phyloP scores from a whole-genome alignment of 306 rosid species.

The Casuarina equisetifolia region DNA sequence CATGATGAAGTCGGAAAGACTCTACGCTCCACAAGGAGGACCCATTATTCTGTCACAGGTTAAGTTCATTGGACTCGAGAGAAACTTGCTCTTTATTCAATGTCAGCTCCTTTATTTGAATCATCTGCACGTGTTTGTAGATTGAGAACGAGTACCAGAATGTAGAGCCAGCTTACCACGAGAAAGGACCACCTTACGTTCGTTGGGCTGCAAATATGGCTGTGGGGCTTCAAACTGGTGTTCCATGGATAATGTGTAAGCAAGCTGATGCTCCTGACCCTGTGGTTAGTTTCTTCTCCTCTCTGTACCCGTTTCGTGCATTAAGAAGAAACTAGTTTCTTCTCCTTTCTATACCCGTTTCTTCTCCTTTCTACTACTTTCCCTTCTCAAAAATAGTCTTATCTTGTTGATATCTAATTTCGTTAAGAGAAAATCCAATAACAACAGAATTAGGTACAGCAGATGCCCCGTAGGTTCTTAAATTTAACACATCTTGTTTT shows the following conservation, averaged over 20 bases:
- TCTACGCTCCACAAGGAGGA: slow-evolving; percentile 91
- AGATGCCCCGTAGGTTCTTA: too few species aligned
- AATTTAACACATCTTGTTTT: too few species aligned
- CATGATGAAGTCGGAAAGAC: slow-evolving; percentile 70
- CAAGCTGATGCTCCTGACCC: slow-evolving; percentile 93
- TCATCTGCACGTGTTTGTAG: slow-evolving; percentile 33
- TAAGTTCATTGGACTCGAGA: too few species aligned
- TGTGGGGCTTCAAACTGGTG: slow-evolving; percentile 74
- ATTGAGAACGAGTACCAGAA: slow-evolving; percentile 82
- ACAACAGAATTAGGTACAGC: too few species aligned
- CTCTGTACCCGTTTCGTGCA: background rate
- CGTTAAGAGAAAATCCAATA: too few species aligned
- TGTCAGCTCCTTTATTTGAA: background rate
- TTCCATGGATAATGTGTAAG: slow-evolving; percentile 93
- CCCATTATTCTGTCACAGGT: slow-evolving; percentile 92
- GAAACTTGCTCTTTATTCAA: background rate
- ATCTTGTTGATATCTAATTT: too few species aligned
- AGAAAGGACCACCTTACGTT: slow-evolving; percentile 60
- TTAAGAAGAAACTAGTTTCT: too few species aligned
- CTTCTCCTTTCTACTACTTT: too few species aligned
- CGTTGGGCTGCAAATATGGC: slow-evolving; percentile 93
- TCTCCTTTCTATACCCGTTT: too few species aligned
- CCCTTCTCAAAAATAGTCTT: too few species aligned
- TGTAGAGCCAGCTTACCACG: slow-evolving; percentile 58
- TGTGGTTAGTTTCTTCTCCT: slow-evolving; percentile 49